Evolutionary conservation across 2,329 filamentous ascomycete species (phyloP).

Genomic region (Fusarium algeriense): DNA sequence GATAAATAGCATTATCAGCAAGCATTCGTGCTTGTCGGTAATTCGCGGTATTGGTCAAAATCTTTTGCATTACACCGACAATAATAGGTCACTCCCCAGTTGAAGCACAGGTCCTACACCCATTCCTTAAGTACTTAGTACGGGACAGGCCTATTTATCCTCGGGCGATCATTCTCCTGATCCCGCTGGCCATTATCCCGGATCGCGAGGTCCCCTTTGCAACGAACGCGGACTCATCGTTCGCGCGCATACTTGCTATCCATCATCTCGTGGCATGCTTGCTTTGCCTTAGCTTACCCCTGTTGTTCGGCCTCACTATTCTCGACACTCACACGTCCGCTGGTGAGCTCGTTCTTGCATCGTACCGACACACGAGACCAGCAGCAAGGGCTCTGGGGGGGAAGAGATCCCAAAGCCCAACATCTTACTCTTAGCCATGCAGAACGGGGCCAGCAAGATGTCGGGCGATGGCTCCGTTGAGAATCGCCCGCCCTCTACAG

Average conservation of each 20-base stretch:
- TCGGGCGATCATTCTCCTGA: constrained; percentile 41
- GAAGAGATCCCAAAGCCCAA: constrained; percentile 19
- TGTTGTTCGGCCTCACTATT: constrained; percentile 18
- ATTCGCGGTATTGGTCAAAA: constrained; percentile 31
- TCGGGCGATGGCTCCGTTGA: constrained; percentile 48
- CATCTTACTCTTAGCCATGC: constrained; percentile 39
- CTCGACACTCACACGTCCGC: constrained; percentile 20
- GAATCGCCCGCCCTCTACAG: constrained; percentile 51
- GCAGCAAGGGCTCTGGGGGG: constrained; percentile 25
- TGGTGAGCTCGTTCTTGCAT: constrained; percentile 38
- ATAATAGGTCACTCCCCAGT: constrained; percentile 14
- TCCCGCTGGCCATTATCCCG: constrained; percentile 41
- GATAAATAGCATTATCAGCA: constrained; percentile 22
- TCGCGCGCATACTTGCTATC: constrained; percentile 25
- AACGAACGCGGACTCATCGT: constrained; percentile 31
- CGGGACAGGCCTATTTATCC: constrained; percentile 33
- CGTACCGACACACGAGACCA: constrained; percentile 31
- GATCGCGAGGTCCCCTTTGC: constrained; percentile 36
- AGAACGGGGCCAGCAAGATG: constrained; percentile 45
- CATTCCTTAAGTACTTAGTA: constrained; percentile 25
- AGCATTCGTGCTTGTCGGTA: constrained; percentile 17
- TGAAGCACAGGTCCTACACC: constrained; percentile 16
- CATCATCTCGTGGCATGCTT: constrained; percentile 25
- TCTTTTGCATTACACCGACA: constrained; percentile 10
- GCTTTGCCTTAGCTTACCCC: constrained; percentile 13